Base-by-base conservation (phyloP, 2,329 filamentous ascomycete genomes). In the Arthrobotrys megalospora region DNA sequence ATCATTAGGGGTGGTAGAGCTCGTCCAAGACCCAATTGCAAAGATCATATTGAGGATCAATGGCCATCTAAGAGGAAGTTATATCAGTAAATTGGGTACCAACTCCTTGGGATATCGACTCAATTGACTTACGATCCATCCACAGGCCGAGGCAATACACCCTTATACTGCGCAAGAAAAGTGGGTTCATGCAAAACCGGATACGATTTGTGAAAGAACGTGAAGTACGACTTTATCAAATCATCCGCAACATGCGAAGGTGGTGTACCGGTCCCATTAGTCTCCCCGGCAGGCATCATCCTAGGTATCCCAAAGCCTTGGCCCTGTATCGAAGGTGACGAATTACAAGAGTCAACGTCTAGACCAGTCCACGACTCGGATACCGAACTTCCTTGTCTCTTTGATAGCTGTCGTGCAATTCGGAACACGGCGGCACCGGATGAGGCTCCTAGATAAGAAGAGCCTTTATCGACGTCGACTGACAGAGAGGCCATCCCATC, bases 161-260 rank as follows among this genome's bases (percentile, higher is more conserved):
- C 73, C n/a, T 77, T 77, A 45, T 77, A 77, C 32, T 79, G 83
- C 83, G 84, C 85, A 19, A 85, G 82, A 69, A 87, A 87, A 0
- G 84, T 85, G 1, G 84, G 82, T 71, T 87, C 86, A 75, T 87
- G 85, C 3, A 87, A 81, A 21, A 87, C 83, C 0, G 86, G 86
- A 69, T 87, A 87, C 41, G 83, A 84, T 8, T 84, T 77, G 79
- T 87, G 85, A 76, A 85, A 86, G 14, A 84, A 80, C 6, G 81
- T 80, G 78, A 87, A 87, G 79, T 86, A 88, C 0, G 84, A 83
- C 69, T 85, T 84, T 4, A 85, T 82, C 70, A 86, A 70, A 2
- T 80, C 79, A 66, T 82, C 81, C 28, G 73, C 73, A 24, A 77
- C 52, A 48, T 77, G 73, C 16, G 73, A 77, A 55, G 73, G 73